A percentile compares a stretch with the other conserved stretches of the same genome.
These are phyloP conservation scores for Neurospora discreta DNA, from an alignment of 495 filamentous ascomycete genomes.

Conservation along the genomic window DNA sequence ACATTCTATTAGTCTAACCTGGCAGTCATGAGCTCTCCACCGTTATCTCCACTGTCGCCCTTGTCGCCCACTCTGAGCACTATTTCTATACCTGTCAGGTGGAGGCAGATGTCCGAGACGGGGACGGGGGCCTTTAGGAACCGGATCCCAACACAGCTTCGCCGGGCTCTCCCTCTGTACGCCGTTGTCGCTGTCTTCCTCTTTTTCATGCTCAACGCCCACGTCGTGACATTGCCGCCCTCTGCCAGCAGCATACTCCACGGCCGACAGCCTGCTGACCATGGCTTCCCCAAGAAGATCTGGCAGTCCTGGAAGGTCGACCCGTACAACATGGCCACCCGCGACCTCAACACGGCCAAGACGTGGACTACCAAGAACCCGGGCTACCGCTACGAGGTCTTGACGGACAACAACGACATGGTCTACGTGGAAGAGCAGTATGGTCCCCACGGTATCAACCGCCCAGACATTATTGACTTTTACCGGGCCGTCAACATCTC, in stretches of 20 bases:
- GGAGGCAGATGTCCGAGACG: conserved; percentile 4
- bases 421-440: conserved; percentile 46
- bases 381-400: conserved; percentile 45
- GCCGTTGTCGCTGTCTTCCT: conserved; percentile 16
- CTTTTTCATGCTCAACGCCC: conserved; percentile 27
- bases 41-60: conserved; percentile 13
- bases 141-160: conserved; percentile 21
- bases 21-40: conserved; percentile 10
- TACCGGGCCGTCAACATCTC: conserved; percentile 40
- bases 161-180: conserved; percentile 17
- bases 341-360: conserved; percentile 37
- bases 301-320: conserved; percentile 57
- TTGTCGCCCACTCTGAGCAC: conserved; percentile 12
- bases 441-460: conserved; percentile 40
- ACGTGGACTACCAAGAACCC: conserved; percentile 50
- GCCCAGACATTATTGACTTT: conserved; percentile 44
- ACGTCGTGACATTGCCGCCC: conserved; percentile 11
- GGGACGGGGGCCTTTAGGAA: conserved; percentile 9
- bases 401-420: conserved; percentile 47
- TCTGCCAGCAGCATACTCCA: not conserved
- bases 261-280: not conserved
- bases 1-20: not conserved
- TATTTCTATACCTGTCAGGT: conserved; percentile 11
- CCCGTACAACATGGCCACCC: conserved; percentile 39
- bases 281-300: conserved; percentile 27